phyloP scores from a whole-genome alignment of 441 rosid genomes.

The Populus hybrid region DNA sequence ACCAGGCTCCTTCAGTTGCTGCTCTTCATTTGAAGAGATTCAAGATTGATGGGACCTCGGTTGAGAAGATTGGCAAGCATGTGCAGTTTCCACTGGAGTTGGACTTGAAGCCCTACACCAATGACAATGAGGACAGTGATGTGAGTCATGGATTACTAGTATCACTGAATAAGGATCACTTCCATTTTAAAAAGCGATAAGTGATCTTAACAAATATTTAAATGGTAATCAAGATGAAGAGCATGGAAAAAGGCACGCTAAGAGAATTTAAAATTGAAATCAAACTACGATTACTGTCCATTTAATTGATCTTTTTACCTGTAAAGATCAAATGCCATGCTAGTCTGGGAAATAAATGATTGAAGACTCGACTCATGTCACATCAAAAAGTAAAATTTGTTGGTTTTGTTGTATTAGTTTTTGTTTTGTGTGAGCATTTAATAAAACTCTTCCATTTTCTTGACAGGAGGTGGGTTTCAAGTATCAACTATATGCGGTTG shows the following conservation, averaged over 20 bases:
- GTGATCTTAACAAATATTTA: not conserved
- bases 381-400: not conserved
- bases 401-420: not conserved
- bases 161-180: not conserved
- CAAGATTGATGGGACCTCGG: conserved; percentile 52
- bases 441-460: conserved; percentile 6
- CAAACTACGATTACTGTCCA: not conserved
- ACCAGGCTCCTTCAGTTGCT: conserved; percentile 57
- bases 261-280: not conserved
- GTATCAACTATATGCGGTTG: conserved; percentile 70
- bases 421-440: conserved; percentile 4
- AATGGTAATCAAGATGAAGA: conserved; percentile 2
- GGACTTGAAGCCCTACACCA: conserved; percentile 65
- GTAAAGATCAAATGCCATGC: not conserved
- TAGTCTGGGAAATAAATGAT: not conserved
- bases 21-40: conserved; percentile 84
- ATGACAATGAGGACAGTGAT: conserved; percentile 17
- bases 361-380: not conserved
- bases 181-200: not conserved
- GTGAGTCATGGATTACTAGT: conserved; percentile 33
- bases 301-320: not conserved
- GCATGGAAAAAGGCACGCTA: not conserved
- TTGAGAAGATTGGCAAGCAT: conserved; percentile 71
- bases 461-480: conserved; percentile 43
- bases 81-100: conserved; percentile 68